Evolutionary conservation across 2,329 filamentous ascomycete genomes (phyloP).

Genomic region (Penicillium sp.): DNA sequence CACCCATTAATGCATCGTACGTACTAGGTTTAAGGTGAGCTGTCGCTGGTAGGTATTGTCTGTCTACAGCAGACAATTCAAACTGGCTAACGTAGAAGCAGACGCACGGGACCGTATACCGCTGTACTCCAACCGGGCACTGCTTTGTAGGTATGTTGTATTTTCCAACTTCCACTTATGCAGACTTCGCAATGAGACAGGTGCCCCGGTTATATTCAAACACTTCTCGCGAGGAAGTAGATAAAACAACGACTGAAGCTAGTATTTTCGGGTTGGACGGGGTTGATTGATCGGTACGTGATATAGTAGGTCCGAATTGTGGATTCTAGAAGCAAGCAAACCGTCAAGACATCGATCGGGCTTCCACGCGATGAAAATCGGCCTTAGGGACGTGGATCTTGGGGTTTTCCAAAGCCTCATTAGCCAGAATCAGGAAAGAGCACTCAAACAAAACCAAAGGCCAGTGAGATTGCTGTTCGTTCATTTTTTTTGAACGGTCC

Average conservation of each 20-base stretch:
- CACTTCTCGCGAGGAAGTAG: not conserved
- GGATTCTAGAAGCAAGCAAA: slow-evolving; percentile 68
- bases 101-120: slow-evolving; percentile 81
- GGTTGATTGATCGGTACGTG: not conserved
- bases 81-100: slow-evolving; percentile 33
- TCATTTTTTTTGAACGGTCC: not conserved
- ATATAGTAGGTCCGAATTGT: slow-evolving; percentile 65
- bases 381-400: slow-evolving; percentile 67
- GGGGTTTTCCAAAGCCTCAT: slow-evolving; percentile 66
- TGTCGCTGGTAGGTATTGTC: slow-evolving; percentile 62
- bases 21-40: slow-evolving; percentile 24
- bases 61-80: slow-evolving; percentile 7
- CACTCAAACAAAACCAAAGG: slow-evolving; percentile 81
- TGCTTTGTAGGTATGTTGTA: slow-evolving; percentile 65
- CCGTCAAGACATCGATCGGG: slow-evolving; percentile 70
- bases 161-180: not conserved
- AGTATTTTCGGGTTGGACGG: not conserved
- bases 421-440: slow-evolving; percentile 64
- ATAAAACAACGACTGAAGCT: not conserved
- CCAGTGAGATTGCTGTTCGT: slow-evolving; percentile 38
- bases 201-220: not conserved
- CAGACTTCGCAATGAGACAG: not conserved
- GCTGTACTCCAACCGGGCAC: slow-evolving; percentile 70
- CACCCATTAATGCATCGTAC: not conserved
- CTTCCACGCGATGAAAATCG: slow-evolving; percentile 65